These are phyloP conservation scores for Leccinum subfulvum DNA, from an alignment of 1,284 basidiomycete species.

Conservation along the genomic window DNA sequence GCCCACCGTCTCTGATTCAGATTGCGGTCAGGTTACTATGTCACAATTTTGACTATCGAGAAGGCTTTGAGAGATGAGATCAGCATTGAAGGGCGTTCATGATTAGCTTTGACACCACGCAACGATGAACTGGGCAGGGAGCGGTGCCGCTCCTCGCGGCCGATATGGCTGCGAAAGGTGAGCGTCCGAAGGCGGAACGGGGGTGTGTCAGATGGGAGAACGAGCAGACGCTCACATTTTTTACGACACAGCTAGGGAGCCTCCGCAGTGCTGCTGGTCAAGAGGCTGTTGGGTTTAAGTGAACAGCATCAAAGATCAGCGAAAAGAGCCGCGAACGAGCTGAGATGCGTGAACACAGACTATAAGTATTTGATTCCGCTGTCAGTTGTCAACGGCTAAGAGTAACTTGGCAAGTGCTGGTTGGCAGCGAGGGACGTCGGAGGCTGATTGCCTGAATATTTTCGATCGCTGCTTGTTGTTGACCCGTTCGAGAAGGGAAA, in stretches of 20 bases:
- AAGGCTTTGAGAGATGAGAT: slow-evolving; percentile 43
- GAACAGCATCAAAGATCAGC: slow-evolving; percentile 28
- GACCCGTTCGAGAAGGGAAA: slow-evolving; percentile 1
- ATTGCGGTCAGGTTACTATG: slow-evolving; percentile 59
- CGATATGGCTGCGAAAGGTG: slow-evolving; percentile 19
- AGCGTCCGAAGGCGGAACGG: slow-evolving; percentile 1
- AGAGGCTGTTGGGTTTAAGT: slow-evolving; percentile 16
- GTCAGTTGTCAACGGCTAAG: slow-evolving; percentile 26
- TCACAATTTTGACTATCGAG: slow-evolving; percentile 67
- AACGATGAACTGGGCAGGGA: slow-evolving; percentile 26
- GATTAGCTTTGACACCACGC: slow-evolving; percentile 31
- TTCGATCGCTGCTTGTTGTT: slow-evolving; percentile 13
- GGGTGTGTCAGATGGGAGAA: slow-evolving; percentile 12
- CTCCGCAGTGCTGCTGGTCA: slow-evolving; percentile 7
- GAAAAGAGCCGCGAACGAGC: slow-evolving; percentile 6
- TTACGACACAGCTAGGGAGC: slow-evolving; percentile 7
- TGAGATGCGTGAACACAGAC: slow-evolving; percentile 12
- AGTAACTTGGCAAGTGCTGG: slow-evolving; percentile 7
- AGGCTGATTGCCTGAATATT: slow-evolving; percentile 20
- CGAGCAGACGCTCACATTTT: slow-evolving; percentile 27
- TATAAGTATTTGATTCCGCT: slow-evolving; percentile 31
- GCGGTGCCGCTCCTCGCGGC: slow-evolving; percentile 30
- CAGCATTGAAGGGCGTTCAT: slow-evolving; percentile 35
- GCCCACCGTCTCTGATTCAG: not conserved
- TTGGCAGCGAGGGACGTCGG: slow-evolving; percentile 13